Conservation (phyloP, 2,329 filamentous ascomycete genomes). For the Bipolaris zeicola region DNA sequence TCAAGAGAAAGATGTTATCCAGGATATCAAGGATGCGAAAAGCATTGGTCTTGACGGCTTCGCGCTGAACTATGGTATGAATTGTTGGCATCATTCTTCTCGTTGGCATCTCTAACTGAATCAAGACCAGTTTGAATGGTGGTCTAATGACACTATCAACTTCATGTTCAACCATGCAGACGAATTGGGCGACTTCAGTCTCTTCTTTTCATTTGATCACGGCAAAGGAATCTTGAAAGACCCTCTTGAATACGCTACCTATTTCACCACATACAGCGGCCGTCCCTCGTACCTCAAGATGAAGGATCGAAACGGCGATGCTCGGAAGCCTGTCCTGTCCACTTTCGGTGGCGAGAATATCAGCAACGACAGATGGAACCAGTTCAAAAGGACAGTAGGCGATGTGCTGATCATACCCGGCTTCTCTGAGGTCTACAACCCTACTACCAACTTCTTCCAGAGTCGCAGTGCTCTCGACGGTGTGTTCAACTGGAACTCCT, state of each 20-base stretch:
- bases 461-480: slow-evolving; percentile 40
- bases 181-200: slow-evolving; percentile 32
- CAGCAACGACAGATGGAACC: slow-evolving; percentile 20
- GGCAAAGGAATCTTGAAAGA: slow-evolving; percentile 24
- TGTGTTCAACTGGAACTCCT: slow-evolving; percentile 49
- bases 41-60: slow-evolving; percentile 45
- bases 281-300: slow-evolving; percentile 36
- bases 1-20: slow-evolving; percentile 20
- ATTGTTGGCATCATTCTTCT: not conserved
- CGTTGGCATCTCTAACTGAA: not conserved
- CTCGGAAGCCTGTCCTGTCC: slow-evolving; percentile 37
- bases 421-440: slow-evolving; percentile 30
- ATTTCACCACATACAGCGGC: slow-evolving; percentile 30
- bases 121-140: slow-evolving; percentile 21
- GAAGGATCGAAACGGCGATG: slow-evolving; percentile 16
- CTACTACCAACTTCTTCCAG: slow-evolving; percentile 30
- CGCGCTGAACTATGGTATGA: slow-evolving; percentile 41
- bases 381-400: slow-evolving; percentile 36
- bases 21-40: slow-evolving; percentile 37
- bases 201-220: slow-evolving; percentile 50
- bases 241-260: slow-evolving; percentile 33
- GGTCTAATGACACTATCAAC: slow-evolving; percentile 35
- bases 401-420: slow-evolving; percentile 41
- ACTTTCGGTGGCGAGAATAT: slow-evolving; percentile 41
- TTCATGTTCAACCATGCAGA: slow-evolving; percentile 42